Conservation (phyloP, 371 early-diverging fungal species). For the Apophysomyces sp. region DNA sequence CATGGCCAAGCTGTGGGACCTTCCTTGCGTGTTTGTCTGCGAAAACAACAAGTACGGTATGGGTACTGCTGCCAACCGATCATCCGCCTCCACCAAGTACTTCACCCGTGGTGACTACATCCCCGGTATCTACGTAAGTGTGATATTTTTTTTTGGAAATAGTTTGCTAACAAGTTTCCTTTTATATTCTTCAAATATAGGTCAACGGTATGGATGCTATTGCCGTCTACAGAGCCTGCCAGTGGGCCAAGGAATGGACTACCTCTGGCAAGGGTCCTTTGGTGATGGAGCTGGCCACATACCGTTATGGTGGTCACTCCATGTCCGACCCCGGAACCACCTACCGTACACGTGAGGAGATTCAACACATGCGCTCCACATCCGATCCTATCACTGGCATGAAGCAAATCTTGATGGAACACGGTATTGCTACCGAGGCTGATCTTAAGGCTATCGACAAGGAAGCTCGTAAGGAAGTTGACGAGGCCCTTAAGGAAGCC, state of each 20-base stretch:
- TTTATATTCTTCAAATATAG: slow-evolving; percentile 10
- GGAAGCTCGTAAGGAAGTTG: slow-evolving; percentile 82
- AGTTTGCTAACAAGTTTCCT: too few species aligned
- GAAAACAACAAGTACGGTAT: slow-evolving; percentile 99
- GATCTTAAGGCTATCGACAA: slow-evolving; percentile 94
- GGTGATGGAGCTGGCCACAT: slow-evolving; percentile 96
- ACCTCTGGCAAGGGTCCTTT: slow-evolving; percentile 89
- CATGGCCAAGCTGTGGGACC: slow-evolving; percentile 99
- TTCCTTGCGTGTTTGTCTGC: slow-evolving; percentile 96
- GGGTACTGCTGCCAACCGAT: slow-evolving; percentile 94
- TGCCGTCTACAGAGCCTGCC: slow-evolving; percentile 87
- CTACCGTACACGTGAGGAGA: slow-evolving; percentile 92
- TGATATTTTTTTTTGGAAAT: too few species aligned
- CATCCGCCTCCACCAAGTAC: slow-evolving; percentile 93
- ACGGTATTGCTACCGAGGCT: slow-evolving; percentile 75
- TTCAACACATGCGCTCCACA: slow-evolving; percentile 94
- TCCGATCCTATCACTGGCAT: slow-evolving; percentile 93
- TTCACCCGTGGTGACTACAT: slow-evolving; percentile 97
- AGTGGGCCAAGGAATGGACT: slow-evolving; percentile 87
- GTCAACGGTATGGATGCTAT: slow-evolving; percentile 96
- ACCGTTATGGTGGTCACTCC: slow-evolving; percentile 99
- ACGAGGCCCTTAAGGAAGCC: slow-evolving; percentile 83
- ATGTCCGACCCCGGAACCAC: slow-evolving; percentile 99
- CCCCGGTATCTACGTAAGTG: slow-evolving; percentile 63
- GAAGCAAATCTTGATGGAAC: slow-evolving; percentile 78